Evolutionary conservation across 148 eudicot species (phyloP).

Genomic region (Spergularia marina): DNA sequence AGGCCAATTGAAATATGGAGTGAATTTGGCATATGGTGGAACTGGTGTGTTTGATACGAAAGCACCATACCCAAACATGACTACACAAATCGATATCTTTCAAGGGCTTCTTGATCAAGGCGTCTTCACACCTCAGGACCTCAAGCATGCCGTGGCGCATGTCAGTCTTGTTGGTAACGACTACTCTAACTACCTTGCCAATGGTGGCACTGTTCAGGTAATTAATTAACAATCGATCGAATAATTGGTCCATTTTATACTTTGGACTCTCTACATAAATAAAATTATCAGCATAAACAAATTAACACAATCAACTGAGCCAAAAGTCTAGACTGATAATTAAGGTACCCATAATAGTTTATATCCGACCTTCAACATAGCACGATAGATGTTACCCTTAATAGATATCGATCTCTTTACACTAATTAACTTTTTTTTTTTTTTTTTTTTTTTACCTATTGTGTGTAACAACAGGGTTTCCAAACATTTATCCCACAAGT

Average conservation of each 20-base stretch:
- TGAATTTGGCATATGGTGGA: constrained; percentile 80
- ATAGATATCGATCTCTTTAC: too few relatives aligned
- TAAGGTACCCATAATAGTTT: too few relatives aligned
- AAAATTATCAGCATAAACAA: too few relatives aligned
- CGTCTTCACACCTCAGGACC: constrained; percentile 36
- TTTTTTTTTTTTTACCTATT: too few relatives aligned
- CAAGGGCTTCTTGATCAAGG: constrained; percentile 34
- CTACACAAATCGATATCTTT: constrained; percentile 66
- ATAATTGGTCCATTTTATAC: too few relatives aligned
- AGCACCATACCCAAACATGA: constrained; percentile 73
- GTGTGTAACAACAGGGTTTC: constrained; percentile 35
- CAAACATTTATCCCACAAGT: constrained; percentile 46
- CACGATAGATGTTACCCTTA: too few relatives aligned
- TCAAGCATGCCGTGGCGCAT: constrained; percentile 47
- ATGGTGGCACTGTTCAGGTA: constrained; percentile 59
- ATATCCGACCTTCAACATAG: too few relatives aligned
- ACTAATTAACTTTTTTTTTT: not conserved
- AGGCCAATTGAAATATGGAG: constrained; percentile 39
- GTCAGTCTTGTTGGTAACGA: constrained; percentile 75
- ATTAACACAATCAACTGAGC: too few relatives aligned
- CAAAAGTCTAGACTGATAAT: too few relatives aligned
- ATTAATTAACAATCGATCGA: constrained; percentile 11
- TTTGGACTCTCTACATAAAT: too few relatives aligned
- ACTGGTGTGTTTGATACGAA: constrained; percentile 59
- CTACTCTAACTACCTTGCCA: constrained; percentile 42